Conservation (phyloP, 2,329 filamentous ascomycete species). For the Ophiocordyceps camponoti-saundersi region DNA sequence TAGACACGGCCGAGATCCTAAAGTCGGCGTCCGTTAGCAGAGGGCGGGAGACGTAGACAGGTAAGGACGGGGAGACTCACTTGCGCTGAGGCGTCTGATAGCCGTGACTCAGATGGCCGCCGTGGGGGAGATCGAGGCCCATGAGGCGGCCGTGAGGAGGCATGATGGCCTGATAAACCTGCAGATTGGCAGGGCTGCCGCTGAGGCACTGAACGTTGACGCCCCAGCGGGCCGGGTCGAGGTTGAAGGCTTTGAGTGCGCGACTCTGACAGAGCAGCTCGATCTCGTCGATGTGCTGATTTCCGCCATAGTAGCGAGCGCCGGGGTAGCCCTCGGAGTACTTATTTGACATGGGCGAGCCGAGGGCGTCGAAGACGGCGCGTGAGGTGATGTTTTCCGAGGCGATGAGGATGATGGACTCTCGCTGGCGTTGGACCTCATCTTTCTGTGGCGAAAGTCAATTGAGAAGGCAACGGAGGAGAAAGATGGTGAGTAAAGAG, state of each 20-base stretch:
- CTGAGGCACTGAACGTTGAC: conserved; percentile 95
- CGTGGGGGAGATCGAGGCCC: conserved; percentile 89
- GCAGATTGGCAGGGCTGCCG: conserved; percentile 89
- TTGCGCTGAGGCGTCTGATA: conserved; percentile 95
- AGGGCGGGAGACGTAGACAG: neutral
- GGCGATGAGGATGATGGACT: conserved; percentile 97
- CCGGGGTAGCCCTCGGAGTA: conserved; percentile 98
- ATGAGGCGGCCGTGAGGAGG: conserved; percentile 90
- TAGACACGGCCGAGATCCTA: conserved; percentile 88
- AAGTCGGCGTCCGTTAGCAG: neutral
- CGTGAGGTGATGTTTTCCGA: conserved; percentile 99
- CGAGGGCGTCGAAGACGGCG: conserved; percentile 93
- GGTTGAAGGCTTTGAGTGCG: conserved; percentile 78
- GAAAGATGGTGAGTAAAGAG: neutral
- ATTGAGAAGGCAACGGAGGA: conserved; percentile 9
- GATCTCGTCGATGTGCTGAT: conserved; percentile 95
- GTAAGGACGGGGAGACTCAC: conserved; percentile 23
- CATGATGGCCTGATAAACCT: conserved; percentile 97
- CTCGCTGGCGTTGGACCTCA: conserved; percentile 90
- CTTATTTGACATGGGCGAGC: conserved; percentile 94
- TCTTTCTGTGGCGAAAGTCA: conserved; percentile 42
- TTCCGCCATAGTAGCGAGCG: conserved; percentile 96
- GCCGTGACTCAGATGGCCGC: conserved; percentile 88
- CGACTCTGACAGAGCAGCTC: conserved; percentile 90
- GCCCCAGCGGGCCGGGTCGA: conserved; percentile 82